Evolutionary conservation across 2,329 filamentous ascomycete species (phyloP).

Genomic region (Lecanosticta acicola): DNA sequence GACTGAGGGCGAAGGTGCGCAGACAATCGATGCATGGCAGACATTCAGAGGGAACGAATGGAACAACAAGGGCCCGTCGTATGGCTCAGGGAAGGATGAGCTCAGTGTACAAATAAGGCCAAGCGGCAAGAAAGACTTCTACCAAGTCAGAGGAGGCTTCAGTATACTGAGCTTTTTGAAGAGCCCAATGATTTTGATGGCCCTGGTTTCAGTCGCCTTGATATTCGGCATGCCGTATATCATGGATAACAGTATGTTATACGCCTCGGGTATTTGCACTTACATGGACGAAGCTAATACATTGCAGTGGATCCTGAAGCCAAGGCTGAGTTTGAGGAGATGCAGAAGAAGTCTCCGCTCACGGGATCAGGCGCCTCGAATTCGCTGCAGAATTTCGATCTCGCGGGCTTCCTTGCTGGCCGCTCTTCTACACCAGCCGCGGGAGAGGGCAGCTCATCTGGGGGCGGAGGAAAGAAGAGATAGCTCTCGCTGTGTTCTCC

Average conservation of each 20-base stretch:
- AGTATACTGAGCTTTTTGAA: slow-evolving; percentile 70
- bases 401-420: slow-evolving; percentile 64
- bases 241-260: slow-evolving; percentile 81
- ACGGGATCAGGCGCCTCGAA: slow-evolving; percentile 41
- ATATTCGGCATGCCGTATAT: slow-evolving; percentile 93
- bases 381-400: slow-evolving; percentile 59
- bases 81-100: slow-evolving; percentile 39
- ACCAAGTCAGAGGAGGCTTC: slow-evolving; percentile 64
- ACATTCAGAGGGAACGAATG: slow-evolving; percentile 86
- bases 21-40: slow-evolving; percentile 65
- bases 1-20: slow-evolving; percentile 35
- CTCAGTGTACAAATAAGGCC: slow-evolving; percentile 58
- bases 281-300: slow-evolving; percentile 11
- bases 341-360: slow-evolving; percentile 70
- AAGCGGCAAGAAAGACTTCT: slow-evolving; percentile 65
- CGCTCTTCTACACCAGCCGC: slow-evolving; percentile 37
- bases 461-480: slow-evolving; percentile 19
- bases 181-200: slow-evolving; percentile 95
- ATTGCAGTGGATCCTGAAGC: slow-evolving; percentile 88
- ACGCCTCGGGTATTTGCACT: neutral
- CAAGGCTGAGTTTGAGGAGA: slow-evolving; percentile 84
- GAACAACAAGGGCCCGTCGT: slow-evolving; percentile 71
- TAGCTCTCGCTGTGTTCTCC: too few species aligned
- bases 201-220: slow-evolving; percentile 71
- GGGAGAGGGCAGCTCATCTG: slow-evolving; percentile 10